These are phyloP conservation scores for Microthyrium microscopicum DNA, from an alignment of 2,329 filamentous ascomycete genomes.

Conservation along the genomic window DNA sequence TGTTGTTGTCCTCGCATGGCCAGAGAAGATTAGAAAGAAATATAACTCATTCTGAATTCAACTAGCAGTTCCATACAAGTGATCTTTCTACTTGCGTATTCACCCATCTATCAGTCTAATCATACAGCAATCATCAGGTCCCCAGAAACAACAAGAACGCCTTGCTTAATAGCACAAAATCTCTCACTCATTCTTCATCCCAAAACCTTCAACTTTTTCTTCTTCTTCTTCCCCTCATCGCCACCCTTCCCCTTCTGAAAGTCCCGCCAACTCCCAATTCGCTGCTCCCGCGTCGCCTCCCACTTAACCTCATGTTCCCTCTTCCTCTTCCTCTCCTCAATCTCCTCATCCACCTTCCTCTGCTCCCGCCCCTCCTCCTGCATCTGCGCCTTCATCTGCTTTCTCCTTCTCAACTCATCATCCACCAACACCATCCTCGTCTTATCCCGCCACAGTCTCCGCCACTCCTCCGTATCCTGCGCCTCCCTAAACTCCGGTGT, in stretches of 20 bases:
- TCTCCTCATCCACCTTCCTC: conserved; percentile 69
- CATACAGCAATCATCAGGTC: no score
- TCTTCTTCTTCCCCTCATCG: conserved; percentile 20
- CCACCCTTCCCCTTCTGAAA: conserved; percentile 52
- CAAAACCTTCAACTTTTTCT: conserved; percentile 36
- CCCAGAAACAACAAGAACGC: no score
- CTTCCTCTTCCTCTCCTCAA: conserved; percentile 43
- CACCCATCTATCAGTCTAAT: no score
- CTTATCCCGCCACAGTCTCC: conserved; percentile 77
- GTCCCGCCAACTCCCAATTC: conserved; percentile 86
- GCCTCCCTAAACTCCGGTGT: conserved; percentile 51
- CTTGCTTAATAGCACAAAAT: neutral
- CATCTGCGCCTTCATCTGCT: conserved; percentile 86
- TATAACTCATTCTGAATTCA: no score
- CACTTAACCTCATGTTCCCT: conserved; percentile 87
- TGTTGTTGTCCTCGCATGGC: no score
- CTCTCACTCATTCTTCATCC: conserved; percentile 25
- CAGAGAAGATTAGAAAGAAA: no score
- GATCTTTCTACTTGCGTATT: no score
- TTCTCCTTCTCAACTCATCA: conserved; percentile 67
- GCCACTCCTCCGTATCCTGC: conserved; percentile 68
- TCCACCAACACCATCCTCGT: conserved; percentile 79
- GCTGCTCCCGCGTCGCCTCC: conserved; percentile 80
- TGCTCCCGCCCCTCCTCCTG: conserved; percentile 89
- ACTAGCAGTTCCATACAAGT: no score